Conservation (phyloP, 129 eudicot species). For the Centella asiatica region DNA sequence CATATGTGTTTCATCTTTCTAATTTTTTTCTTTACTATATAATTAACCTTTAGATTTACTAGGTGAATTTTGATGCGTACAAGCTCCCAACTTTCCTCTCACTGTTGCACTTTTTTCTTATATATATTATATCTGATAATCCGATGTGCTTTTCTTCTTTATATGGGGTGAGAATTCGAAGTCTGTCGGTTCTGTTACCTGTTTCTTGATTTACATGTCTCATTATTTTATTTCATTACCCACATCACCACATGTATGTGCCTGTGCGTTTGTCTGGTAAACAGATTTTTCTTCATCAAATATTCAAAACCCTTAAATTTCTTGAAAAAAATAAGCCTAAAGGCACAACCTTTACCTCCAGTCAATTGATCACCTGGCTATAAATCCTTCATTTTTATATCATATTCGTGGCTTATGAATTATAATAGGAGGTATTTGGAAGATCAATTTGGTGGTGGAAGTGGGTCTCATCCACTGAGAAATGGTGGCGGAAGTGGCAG, state of each 20-base stretch:
- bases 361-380: background rate
- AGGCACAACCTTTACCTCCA: background rate
- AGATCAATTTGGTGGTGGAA: conserved; percentile 21
- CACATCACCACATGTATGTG: conserved; percentile 6
- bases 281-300: conserved; percentile 5
- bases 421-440: conserved; percentile 14
- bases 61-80: conserved; percentile 1
- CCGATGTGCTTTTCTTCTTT: conserved; percentile 11
- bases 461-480: conserved; percentile 9
- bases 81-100: background rate
- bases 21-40: background rate
- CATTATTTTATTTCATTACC: conserved; percentile 3
- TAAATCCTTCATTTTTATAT: background rate
- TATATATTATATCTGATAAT: background rate
- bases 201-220: conserved; percentile 8
- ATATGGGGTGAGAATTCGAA: conserved; percentile 14
- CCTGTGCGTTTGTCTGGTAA: background rate
- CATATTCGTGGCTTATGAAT: conserved; percentile 10
- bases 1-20: background rate
- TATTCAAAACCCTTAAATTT: background rate
- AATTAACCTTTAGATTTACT: background rate
- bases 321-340: conserved; percentile 1
- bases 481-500: conserved; percentile 5
- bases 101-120: background rate
- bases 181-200: background rate